A percentile compares a stretch with the other conserved stretches of the same genome.
phyloP scores from a whole-genome alignment of 2,329 filamentous ascomycete genomes.

The Fusarium miscanthi region DNA sequence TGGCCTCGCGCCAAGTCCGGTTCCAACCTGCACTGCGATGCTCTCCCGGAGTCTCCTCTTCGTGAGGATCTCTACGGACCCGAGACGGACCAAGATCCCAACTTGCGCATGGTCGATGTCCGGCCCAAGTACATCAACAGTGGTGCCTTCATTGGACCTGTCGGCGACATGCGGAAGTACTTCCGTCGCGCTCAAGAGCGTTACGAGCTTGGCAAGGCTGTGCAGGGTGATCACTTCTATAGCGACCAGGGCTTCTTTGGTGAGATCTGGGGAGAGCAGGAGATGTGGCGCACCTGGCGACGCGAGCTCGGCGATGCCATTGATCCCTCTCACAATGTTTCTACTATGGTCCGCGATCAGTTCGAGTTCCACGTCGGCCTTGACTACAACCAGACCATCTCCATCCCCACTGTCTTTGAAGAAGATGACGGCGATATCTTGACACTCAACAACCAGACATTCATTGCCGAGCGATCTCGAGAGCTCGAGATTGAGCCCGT shows the following conservation, averaged over 20 bases:
- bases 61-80: slow-evolving; percentile 40
- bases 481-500: slow-evolving; percentile 31
- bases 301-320: slow-evolving; percentile 15
- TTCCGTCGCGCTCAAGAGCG: slow-evolving; percentile 37
- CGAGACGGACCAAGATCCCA: slow-evolving; percentile 30
- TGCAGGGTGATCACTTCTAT: slow-evolving; percentile 22
- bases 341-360: slow-evolving; percentile 23
- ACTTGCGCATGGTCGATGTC: slow-evolving; percentile 12
- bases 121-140: slow-evolving; percentile 46
- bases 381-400: slow-evolving; percentile 39
- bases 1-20: slow-evolving; percentile 27
- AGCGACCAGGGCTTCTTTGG: slow-evolving; percentile 47
- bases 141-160: slow-evolving; percentile 46
- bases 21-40: slow-evolving; percentile 32
- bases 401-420: slow-evolving; percentile 37
- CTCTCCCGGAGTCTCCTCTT: slow-evolving; percentile 26
- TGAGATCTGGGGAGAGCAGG: slow-evolving; percentile 46
- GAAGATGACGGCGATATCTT: slow-evolving; percentile 38
- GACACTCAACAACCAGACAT: slow-evolving; percentile 27
- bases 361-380: slow-evolving; percentile 41
- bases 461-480: slow-evolving; percentile 15
- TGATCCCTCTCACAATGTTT: slow-evolving; percentile 1
- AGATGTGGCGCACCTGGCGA: slow-evolving; percentile 37
- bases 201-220: slow-evolving; percentile 30
- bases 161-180: slow-evolving; percentile 40